Evolutionary conservation across 306 rosid genomes (phyloP), one percentile per base, ranked within the genome.

Genomic region (Fagus sylvatica): DNA sequence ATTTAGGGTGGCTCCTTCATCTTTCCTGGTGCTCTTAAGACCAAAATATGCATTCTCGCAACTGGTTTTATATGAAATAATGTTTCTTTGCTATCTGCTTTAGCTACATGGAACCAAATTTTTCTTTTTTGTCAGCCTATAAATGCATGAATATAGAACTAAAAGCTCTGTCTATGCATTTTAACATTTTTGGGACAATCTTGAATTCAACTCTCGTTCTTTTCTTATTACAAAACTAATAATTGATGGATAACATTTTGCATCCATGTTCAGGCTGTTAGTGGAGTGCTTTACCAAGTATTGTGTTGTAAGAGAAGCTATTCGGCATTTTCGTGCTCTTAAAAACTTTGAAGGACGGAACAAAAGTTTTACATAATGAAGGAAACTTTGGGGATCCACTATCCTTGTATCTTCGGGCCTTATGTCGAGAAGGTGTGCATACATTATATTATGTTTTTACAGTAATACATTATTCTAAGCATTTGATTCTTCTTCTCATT

Each of bases 241-340:
- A 1, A 69, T 69, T 11, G 41, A 4, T 68, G 69, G 68, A 67
- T 72, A 17, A 69, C 37, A 56, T 67, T 59, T 10, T 78, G 22
- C 42, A 69, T 80, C 68, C 81, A 75, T 87, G 76, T 87, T 76
- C 85, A 94, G 98, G 86, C 84, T 94, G 87, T 79, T 94, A 78
- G 95, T 94, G 75, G 98, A 92, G 90, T 94, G 98, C 79, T 94
- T 94, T 86, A 91, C 97, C 72, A 94, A 94, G 90, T 94, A 94
- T 69, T 87, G 98, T 85, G 97, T 90, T 4, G 78, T 91, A 77
- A 84, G 87, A 57, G 97, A 94, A 89, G 97, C 98, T 48, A 94
- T 92, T 79, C 90, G 98, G 82, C 98, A 94, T 87, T 94, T 94
- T 53, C 95, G 96, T 78, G 98, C 97, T 61, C 98, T 94, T 74